Evolutionary conservation across 208 protist species (phyloP).

Genomic region (Acanthamoeba sp.): DNA sequence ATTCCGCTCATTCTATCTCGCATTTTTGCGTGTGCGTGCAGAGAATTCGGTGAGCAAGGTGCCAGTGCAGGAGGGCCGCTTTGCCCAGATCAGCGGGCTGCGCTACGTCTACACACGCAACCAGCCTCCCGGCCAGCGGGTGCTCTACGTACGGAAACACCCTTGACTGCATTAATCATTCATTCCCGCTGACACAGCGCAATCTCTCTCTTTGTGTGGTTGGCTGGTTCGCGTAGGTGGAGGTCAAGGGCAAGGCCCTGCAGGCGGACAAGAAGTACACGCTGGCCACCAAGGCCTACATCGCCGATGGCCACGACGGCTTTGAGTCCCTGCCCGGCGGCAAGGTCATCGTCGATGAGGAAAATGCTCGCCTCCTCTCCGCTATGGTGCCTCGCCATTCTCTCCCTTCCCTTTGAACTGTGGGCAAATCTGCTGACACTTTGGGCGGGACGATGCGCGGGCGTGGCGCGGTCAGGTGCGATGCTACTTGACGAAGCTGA

Average conservation of each 20-base stretch:
- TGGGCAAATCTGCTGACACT: too few species aligned
- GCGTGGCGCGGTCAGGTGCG: constrained; percentile 43
- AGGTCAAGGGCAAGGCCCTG: constrained; percentile 55
- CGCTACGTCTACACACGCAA: constrained; percentile 48
- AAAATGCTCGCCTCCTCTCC: constrained; percentile 66
- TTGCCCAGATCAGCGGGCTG: constrained; percentile 74
- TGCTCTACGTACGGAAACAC: constrained; percentile 21
- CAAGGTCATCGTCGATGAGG: constrained; percentile 55
- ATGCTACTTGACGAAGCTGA: constrained; percentile 64
- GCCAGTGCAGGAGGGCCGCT: constrained; percentile 78
- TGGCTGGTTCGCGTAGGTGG: too few species aligned
- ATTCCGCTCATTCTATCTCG: not conserved
- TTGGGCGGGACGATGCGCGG: too few species aligned
- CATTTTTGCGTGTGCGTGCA: not conserved
- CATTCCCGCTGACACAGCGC: too few species aligned
- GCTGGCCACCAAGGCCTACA: constrained; percentile 76
- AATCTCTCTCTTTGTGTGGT: too few species aligned
- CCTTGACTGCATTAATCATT: not conserved
- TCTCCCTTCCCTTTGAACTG: too few species aligned
- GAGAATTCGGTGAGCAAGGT: constrained; percentile 77
- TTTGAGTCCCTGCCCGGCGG: constrained; percentile 24
- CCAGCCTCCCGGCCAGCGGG: constrained; percentile 38
- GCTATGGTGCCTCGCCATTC: constrained; percentile 36
- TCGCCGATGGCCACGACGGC: constrained; percentile 68
- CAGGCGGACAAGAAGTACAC: constrained; percentile 65